Evolutionary conservation across 495 filamentous ascomycete species (phyloP), one percentile per base, ranked within the genome.

Genomic region (Penicillium nucicola): DNA sequence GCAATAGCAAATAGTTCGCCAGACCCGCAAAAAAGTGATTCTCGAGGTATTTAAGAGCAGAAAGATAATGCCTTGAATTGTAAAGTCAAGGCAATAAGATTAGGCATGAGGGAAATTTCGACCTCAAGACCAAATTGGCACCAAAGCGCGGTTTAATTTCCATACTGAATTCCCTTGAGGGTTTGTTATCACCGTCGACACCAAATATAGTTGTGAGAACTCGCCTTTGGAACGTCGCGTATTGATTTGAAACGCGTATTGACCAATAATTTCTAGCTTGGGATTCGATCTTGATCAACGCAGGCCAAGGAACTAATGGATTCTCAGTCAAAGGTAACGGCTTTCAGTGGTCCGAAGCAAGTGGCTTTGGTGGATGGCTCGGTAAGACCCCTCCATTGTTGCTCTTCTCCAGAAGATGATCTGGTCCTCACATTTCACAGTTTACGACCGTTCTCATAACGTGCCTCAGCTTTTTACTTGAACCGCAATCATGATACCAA

Each of bases 391-490:
- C 22, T 5, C 4, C 22, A 2, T 23, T 7, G 2, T 23, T 70
- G 34, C 23, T 41, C 20, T 36, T 30, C 7, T 30, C 30, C 42
- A 38, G 5, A 36, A n/a, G 19, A 14, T 11, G 18, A 47, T 53
- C 11, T 20, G 7, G 22, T 23, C 22, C 28, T 55, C 34, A 42
- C 35, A 20, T 33, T 5, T 19, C 2, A 20, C n/a, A 81, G 78
- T 75, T 4, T 82, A 78, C 44, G 72, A 80, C 45, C 81, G 79
- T 77, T 76, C 60, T 53, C 78, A 81, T 57, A 77, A 74, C 37
- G 67, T 58, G 19, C 78, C 79, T 9, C 79, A 83, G 57, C 65
- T 81, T 82, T 82, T 66, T 79, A 67, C 58, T 55, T 72, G 18
- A 52, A 72, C 43, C 41, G 43, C 12, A 64, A 56, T 45, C 65